Percentiles rank a stretch among this genome's conserved stretches.
These are phyloP conservation scores for Trametes coccinea DNA, from an alignment of 768 basidiomycete genomes.

Conservation along the genomic window DNA sequence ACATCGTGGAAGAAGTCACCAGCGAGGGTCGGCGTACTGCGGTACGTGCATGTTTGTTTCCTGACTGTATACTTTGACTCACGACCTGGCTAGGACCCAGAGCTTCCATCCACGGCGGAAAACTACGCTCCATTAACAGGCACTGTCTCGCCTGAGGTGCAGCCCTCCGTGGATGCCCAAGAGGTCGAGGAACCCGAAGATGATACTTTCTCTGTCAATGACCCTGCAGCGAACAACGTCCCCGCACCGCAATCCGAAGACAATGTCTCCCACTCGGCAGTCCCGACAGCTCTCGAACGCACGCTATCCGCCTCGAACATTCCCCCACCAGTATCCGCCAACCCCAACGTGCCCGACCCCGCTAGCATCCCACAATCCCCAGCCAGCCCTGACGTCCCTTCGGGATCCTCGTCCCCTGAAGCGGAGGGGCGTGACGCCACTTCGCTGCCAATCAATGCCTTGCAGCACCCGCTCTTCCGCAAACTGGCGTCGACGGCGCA, in stretches of 20 bases:
- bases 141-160: neutral
- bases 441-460: conserved; percentile 1
- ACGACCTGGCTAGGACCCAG: conserved; percentile 1
- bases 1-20: conserved; percentile 36
- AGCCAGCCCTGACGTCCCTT: neutral
- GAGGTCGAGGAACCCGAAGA: neutral
- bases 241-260: neutral
- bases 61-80: too few species aligned
- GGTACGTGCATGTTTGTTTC: conserved; percentile 28
- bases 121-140: neutral
- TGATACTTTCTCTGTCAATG: neutral
- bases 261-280: neutral
- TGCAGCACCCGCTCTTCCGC: conserved; percentile 4
- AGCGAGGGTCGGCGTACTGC: conserved; percentile 34
- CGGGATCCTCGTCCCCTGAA: neutral
- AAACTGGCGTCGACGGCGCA: conserved; percentile 1
- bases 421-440: neutral
- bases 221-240: neutral
- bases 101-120: neutral
- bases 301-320: conserved; percentile 11
- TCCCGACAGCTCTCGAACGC: neutral
- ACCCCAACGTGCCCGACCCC: conserved; percentile 42
- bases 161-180: neutral
- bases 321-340: conserved; percentile 45
- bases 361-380: conserved; percentile 27